phyloP scores from a whole-genome alignment of 768 basidiomycete species.

The Tephrocybe sp. region DNA sequence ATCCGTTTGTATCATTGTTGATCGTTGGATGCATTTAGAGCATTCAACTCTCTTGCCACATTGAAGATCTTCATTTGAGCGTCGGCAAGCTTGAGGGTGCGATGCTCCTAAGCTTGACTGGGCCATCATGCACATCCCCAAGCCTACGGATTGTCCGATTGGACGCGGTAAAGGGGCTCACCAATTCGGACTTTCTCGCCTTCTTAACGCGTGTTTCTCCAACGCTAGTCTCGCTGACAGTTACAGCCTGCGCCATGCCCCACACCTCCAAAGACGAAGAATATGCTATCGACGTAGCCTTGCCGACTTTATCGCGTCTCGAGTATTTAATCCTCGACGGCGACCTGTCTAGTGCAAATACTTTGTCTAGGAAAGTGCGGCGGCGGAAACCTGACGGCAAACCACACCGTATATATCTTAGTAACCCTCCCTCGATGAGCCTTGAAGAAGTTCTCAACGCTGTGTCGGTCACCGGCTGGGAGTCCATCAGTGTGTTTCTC shows the following conservation, averaged over 20 bases:
- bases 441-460: constrained; percentile 5
- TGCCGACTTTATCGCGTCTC: constrained; percentile 7
- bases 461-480: constrained; percentile 6
- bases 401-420: constrained; percentile 1
- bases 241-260: constrained; percentile 9
- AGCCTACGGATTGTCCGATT: constrained; percentile 1
- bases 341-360: constrained; percentile 3
- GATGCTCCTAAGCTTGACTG: constrained; percentile 4
- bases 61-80: background rate
- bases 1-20: background rate
- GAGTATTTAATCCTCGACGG: constrained; percentile 1
- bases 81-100: background rate
- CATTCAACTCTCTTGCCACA: background rate
- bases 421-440: background rate
- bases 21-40: background rate
- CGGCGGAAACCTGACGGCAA: background rate
- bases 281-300: constrained; percentile 13
- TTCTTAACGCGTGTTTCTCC: constrained; percentile 10
- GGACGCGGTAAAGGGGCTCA: constrained; percentile 2
- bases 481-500: constrained; percentile 2
- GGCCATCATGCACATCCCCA: background rate
- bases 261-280: constrained; percentile 10
- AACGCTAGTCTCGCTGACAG: constrained; percentile 4
- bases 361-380: background rate
- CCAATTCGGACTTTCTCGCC: constrained; percentile 9